Conservation (phyloP, 768 basidiomycete species). For the Suillus occidentalis region DNA sequence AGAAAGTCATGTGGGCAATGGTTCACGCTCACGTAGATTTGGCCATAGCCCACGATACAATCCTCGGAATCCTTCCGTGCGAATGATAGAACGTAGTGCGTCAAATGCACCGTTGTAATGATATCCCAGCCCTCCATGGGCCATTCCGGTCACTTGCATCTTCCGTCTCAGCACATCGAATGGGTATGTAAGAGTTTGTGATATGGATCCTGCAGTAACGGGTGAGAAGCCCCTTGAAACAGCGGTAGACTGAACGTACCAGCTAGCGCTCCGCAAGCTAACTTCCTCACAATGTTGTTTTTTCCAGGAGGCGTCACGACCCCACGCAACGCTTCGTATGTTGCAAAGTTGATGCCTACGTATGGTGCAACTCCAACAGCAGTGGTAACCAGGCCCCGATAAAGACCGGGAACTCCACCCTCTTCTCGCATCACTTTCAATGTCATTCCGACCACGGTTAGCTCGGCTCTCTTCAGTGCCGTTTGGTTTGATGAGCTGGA, state of each 20-base stretch:
- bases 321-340: constrained; percentile 82
- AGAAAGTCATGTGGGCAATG: constrained; percentile 9
- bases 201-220: constrained; percentile 65
- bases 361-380: constrained; percentile 90
- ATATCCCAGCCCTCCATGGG: constrained; percentile 51
- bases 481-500: constrained; percentile 33
- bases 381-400: constrained; percentile 83
- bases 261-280: constrained; percentile 84
- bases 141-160: constrained; percentile 92
- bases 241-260: constrained; percentile 42
- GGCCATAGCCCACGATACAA: constrained; percentile 89
- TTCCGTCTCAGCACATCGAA: constrained; percentile 93
- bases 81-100: constrained; percentile 67
- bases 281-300: constrained; percentile 63
- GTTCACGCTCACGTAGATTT: constrained; percentile 66
- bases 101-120: constrained; percentile 83
- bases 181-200: constrained; percentile 93
- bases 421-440: constrained; percentile 88
- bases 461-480: constrained; percentile 49
- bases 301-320: constrained; percentile 82
- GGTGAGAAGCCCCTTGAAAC: constrained; percentile 10
- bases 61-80: constrained; percentile 71
- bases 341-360: constrained; percentile 90
- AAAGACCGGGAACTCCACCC: constrained; percentile 83
- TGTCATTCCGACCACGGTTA: constrained; percentile 88